Conservation (phyloP, 331 rosid species). For the Spiraea crenata region DNA sequence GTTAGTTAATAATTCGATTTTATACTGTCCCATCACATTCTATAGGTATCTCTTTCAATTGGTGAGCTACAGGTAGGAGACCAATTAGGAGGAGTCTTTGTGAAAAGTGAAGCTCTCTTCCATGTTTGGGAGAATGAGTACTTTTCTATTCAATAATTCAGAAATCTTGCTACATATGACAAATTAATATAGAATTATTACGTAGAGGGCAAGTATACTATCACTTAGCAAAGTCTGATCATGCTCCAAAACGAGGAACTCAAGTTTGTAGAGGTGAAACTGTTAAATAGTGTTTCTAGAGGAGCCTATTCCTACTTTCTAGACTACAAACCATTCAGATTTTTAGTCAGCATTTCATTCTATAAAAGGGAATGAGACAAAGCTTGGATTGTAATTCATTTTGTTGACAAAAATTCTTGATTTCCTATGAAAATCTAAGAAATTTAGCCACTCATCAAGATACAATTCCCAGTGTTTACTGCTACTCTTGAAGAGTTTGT, state of each 20-base stretch:
- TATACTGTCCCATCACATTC: neutral
- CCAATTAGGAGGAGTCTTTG: neutral
- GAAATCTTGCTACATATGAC: neutral
- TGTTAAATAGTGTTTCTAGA: too few relatives aligned
- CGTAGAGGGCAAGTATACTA: neutral
- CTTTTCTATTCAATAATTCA: neutral
- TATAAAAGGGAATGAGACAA: neutral
- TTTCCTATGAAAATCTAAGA: neutral
- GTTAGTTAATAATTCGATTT: neutral
- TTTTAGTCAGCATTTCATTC: neutral
- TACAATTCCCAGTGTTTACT: constrained; percentile 12
- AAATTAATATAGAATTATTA: neutral
- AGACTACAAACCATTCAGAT: constrained; percentile 5
- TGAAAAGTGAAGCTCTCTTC: neutral
- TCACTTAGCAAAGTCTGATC: neutral
- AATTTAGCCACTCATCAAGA: constrained; percentile 12
- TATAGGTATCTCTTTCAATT: neutral
- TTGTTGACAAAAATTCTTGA: neutral
- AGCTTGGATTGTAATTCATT: neutral
- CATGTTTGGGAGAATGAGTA: neutral
- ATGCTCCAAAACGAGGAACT: neutral
- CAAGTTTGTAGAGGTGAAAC: neutral
- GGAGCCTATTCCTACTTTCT: too few relatives aligned
- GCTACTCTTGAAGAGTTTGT: constrained; percentile 6
- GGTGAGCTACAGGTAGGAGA: neutral